Percentiles rank a stretch among this genome's conserved stretches.
phyloP scores from a whole-genome alignment of 257 asterid species.

The Plectranthus barbatus region DNA sequence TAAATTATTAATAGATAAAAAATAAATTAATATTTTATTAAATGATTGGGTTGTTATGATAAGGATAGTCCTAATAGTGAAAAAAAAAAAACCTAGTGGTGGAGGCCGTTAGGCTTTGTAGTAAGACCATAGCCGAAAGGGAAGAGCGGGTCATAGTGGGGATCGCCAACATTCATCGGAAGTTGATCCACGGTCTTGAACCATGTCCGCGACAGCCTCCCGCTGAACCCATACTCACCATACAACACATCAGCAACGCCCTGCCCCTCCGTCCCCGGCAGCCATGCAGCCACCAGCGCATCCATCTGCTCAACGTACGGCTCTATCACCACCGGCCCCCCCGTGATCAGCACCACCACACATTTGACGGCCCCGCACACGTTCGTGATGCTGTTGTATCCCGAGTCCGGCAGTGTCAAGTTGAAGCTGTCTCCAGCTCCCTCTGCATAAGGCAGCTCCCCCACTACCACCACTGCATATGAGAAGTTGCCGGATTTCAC shows the following conservation, averaged over 20 bases:
- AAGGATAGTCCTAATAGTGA: too few relatives aligned
- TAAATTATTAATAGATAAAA: too few relatives aligned
- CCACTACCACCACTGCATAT: slow-evolving; percentile 48
- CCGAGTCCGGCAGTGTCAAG: slow-evolving; percentile 31
- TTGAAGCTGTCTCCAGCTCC: slow-evolving; percentile 36
- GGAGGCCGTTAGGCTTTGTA: slow-evolving; percentile 28
- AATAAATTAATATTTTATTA: too few relatives aligned
- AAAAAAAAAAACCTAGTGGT: too few relatives aligned
- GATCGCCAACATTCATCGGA: slow-evolving; percentile 55
- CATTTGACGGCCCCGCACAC: slow-evolving; percentile 39
- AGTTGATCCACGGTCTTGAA: slow-evolving; percentile 50
- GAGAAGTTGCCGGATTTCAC: slow-evolving; percentile 34
- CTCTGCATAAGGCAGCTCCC: slow-evolving; percentile 55
- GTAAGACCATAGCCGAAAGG: slow-evolving; percentile 49
- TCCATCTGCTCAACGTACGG: slow-evolving; percentile 38
- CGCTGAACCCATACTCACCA: slow-evolving; percentile 45
- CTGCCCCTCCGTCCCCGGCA: slow-evolving; percentile 56
- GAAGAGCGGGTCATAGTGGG: slow-evolving; percentile 44
- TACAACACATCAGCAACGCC: slow-evolving; percentile 49
- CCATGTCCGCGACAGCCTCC: slow-evolving; percentile 53
- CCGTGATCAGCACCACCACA: slow-evolving; percentile 40
- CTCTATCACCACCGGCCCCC: slow-evolving; percentile 49
- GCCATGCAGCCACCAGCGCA: slow-evolving; percentile 59
- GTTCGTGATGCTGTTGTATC: slow-evolving; percentile 26
- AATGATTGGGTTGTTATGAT: too few relatives aligned